These are phyloP conservation scores for Kodamaea jinghongensis DNA, from an alignment of 805 yeast genomes.

Conservation along the genomic window DNA sequence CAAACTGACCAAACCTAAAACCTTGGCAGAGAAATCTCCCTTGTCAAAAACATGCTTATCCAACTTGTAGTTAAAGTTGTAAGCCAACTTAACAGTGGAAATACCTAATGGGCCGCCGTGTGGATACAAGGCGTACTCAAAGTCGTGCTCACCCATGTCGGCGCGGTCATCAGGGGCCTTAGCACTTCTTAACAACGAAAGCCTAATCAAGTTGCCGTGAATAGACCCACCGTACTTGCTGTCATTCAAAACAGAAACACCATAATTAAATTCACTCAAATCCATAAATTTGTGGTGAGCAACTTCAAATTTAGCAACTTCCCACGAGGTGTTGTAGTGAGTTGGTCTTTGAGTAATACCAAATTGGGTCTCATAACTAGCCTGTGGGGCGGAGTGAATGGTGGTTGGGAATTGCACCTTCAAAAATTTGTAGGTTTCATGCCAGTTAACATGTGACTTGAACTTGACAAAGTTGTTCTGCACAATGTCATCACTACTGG, in stretches of 20 bases:
- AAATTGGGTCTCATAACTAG: slow-evolving; percentile 90
- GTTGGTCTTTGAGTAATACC: slow-evolving; percentile 92
- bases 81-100: slow-evolving; percentile 69
- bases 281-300: slow-evolving; percentile 94
- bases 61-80: slow-evolving; percentile 68
- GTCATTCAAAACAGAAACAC: slow-evolving; percentile 81
- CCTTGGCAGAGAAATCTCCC: slow-evolving; percentile 10
- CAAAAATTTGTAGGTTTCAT: slow-evolving; percentile 80
- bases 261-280: slow-evolving; percentile 80
- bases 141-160: slow-evolving; percentile 85
- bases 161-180: slow-evolving; percentile 94
- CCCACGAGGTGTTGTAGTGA: slow-evolving; percentile 94
- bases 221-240: slow-evolving; percentile 89
- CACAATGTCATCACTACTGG: slow-evolving; percentile 47
- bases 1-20: slow-evolving; percentile 20
- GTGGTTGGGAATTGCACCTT: slow-evolving; percentile 95
- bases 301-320: slow-evolving; percentile 93
- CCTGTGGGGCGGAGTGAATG: slow-evolving; percentile 62
- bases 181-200: slow-evolving; percentile 84
- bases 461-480: slow-evolving; percentile 37
- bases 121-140: slow-evolving; percentile 82
- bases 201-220: slow-evolving; percentile 88
- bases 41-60: slow-evolving; percentile 17
- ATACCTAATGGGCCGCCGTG: slow-evolving; percentile 66
- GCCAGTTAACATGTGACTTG: slow-evolving; percentile 68